These are phyloP conservation scores for Brassica rapa DNA, from an alignment of 345 rosid genomes.

Conservation along the genomic window DNA sequence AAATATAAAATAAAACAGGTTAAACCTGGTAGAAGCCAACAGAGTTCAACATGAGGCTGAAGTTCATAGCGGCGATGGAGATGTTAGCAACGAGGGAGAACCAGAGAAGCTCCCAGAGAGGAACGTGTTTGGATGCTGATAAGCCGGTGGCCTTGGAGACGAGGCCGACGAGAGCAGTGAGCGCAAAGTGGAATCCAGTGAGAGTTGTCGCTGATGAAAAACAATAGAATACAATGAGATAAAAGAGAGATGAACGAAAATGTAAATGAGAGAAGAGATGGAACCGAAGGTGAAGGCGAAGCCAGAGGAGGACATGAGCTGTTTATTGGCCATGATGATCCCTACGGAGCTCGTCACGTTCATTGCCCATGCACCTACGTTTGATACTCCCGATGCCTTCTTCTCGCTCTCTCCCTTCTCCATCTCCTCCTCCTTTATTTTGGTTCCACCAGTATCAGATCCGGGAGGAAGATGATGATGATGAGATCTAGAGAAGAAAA, in stretches of 20 bases:
- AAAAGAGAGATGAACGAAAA: not conserved
- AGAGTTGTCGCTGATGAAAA: slow-evolving; percentile 74
- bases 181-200: slow-evolving; percentile 88
- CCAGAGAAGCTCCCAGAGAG: slow-evolving; percentile 98
- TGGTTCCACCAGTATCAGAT: too few relatives aligned
- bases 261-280: slow-evolving; percentile 13
- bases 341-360: slow-evolving; percentile 92
- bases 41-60: slow-evolving; percentile 96
- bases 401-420: slow-evolving; percentile 37
- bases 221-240: not conserved
- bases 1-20: not conserved
- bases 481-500: not conserved
- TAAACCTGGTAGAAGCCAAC: slow-evolving; percentile 89
- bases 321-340: slow-evolving; percentile 94
- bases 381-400: slow-evolving; percentile 54
- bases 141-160: slow-evolving; percentile 87
- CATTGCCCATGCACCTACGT: slow-evolving; percentile 96
- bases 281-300: slow-evolving; percentile 80
- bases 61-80: slow-evolving; percentile 88
- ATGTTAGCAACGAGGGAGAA: slow-evolving; percentile 82
- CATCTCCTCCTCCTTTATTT: not conserved
- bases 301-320: slow-evolving; percentile 82
- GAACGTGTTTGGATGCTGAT: slow-evolving; percentile 73
- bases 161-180: slow-evolving; percentile 83
- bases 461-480: not conserved